Evolutionary conservation across 148 eudicot species (phyloP).

Genomic region (Camellia sinensis): DNA sequence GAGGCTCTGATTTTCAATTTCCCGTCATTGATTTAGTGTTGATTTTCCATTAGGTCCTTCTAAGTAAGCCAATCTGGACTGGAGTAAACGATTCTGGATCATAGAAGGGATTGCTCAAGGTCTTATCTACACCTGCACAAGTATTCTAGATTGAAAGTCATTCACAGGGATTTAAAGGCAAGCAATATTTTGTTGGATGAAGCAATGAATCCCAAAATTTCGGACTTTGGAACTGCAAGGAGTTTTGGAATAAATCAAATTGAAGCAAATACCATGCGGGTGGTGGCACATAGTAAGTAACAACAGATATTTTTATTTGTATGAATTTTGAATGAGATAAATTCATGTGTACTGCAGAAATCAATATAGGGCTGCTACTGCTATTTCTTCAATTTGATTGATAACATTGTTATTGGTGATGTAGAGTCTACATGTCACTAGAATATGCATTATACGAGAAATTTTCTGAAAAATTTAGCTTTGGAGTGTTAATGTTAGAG

Average conservation of each 20-base stretch:
- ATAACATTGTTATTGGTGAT: background rate
- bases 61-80: too few species aligned
- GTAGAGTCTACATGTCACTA: background rate
- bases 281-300: constrained; percentile 12
- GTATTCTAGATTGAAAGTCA: constrained; percentile 7
- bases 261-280: background rate
- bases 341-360: too few species aligned
- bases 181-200: constrained; percentile 11
- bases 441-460: background rate
- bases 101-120: background rate
- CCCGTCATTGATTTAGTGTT: too few species aligned
- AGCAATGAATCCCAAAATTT: constrained; percentile 13
- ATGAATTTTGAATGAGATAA: too few species aligned
- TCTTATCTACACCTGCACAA: constrained; percentile 5
- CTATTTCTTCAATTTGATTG: background rate
- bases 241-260: constrained; percentile 3
- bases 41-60: too few species aligned
- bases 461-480: background rate
- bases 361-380: too few species aligned
- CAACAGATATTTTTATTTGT: background rate
- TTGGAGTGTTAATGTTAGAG: background rate
- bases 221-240: constrained; percentile 12
- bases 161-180: constrained; percentile 14
- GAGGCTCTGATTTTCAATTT: too few species aligned
- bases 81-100: too few species aligned